phyloP scores from a whole-genome alignment of 2,329 filamentous ascomycete species.

The Colletotrichum salicis region DNA sequence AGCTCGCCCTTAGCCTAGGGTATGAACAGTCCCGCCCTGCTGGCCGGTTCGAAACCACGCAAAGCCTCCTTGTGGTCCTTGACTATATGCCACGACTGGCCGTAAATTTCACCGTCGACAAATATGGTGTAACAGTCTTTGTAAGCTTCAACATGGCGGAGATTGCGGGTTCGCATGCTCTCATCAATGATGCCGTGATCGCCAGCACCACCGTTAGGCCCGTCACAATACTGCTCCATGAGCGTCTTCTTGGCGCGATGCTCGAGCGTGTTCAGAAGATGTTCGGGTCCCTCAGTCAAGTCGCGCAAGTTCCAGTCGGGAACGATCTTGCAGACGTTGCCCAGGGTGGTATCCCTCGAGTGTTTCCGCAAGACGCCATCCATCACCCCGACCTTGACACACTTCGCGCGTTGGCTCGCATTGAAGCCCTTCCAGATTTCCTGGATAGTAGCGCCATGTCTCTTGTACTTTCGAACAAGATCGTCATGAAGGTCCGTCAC shows the following conservation, averaged over 20 bases:
- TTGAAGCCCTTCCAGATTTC: conserved; percentile 52
- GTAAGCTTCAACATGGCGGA: conserved; percentile 43
- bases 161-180: conserved; percentile 46
- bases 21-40: conserved; percentile 40
- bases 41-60: conserved; percentile 38
- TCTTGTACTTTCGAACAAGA: conserved; percentile 51
- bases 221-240: conserved; percentile 46
- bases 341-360: conserved; percentile 47
- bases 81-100: too few species aligned
- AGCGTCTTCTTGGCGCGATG: conserved; percentile 49
- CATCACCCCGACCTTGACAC: conserved; percentile 46
- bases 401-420: conserved; percentile 45
- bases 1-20: conserved; percentile 46
- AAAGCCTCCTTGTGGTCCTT: not conserved
- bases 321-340: conserved; percentile 49
- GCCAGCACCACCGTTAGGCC: conserved; percentile 45
- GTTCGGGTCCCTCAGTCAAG: conserved; percentile 48
- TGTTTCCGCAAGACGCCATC: conserved; percentile 49
- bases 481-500: conserved; percentile 48
- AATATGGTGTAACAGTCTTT: conserved; percentile 51
- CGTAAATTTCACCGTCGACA: conserved; percentile 34
- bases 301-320: conserved; percentile 58
- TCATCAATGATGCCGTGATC: conserved; percentile 48
- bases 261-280: conserved; percentile 50
- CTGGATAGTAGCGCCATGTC: conserved; percentile 48